Evolutionary conservation across 768 basidiomycete genomes (phyloP), one percentile per base, ranked within the genome.

Genomic region (Lentinula sp.): DNA sequence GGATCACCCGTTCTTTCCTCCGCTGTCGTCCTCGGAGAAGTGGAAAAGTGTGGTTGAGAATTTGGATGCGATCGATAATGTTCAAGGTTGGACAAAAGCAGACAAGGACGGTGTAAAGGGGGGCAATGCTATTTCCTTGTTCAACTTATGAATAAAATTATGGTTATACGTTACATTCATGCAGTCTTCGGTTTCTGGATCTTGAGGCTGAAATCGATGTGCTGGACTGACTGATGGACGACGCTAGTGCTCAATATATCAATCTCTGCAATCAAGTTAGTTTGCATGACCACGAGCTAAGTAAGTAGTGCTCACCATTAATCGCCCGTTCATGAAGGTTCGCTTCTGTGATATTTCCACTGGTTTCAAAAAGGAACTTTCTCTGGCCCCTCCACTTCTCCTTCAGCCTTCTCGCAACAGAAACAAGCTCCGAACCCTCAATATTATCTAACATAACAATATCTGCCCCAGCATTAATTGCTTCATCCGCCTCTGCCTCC

Each of bases 201-300:
- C 82, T 98, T 98, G 68, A 99, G 80, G 68, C 94, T 97, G 72
- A 95, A 99, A 72, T 98, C 97, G 63, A 98, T 87, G 69, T 97
- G 95, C 65, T 85, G 92, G 28, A 92, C 93, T 1, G 91, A 92
- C 73, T 98, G 93, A 66, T 95, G 94, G 28, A 95, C 91, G 8
- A 80, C 83, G 62, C 92, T 95, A 45, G 93, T 95, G 76, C 95
- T 91, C 72, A 97, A 67, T 68, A 98, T 95, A 71, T 99, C 97
- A 66, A 99, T 88, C 69, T 94, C 95, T 95, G 72, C 18, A 36
- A 49, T 36, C 48, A 35, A 8, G 37, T 58, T 9, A 16, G 18
- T 61, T 3, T 18, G 6, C 16, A 5, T 45, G 10, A 36, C 1
- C 50, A 56, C 46, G 9, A 8, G 46, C 23, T 7, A 18, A 28